Base-by-base conservation (phyloP, 148 eudicot genomes). In the Drosera capensis region DNA sequence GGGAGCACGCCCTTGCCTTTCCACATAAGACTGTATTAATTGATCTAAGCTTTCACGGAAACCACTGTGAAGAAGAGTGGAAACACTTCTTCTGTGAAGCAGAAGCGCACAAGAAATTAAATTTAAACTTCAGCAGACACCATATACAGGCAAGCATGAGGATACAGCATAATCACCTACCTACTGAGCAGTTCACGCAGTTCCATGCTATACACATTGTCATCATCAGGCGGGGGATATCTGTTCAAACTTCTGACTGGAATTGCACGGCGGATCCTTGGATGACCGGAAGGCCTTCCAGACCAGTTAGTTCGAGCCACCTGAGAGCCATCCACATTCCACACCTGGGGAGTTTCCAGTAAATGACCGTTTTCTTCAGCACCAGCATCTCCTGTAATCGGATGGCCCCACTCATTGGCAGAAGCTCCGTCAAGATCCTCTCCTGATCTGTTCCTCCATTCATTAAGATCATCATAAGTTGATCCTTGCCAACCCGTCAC, bases 21-120 rank as follows among this genome's bases (percentile, higher is more conserved):
- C 80, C 52, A 90, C 99, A 60, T 90, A 90, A 54, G 99, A 80
- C 54, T 76, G 88, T 45, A 90, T 90, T 55, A 90, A 65, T 42
- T 90, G 95, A 67, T 90, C 99, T 51, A 90, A 46, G 70, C 94
- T 90, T 72, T 85, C 95, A 41, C 99, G 99, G 48, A 90, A 90
- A 21, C 88, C 95, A 62, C 99, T 90, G 14, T 67, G 88, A 48
- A 90, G 93, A 67, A 90, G 94, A 68, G 71, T 85, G 43, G 99
- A 90, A 46, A 90, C 99, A 46, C 99, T 90, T 78, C 99, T 76
- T 86, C 99, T 90, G 48, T 42, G 69, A n/a, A n/a, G n/a, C n/a
- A n/a, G n/a, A n/a, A n/a, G n/a, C n/a, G n/a, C n/a, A 45, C 16
- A 51, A 50, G 52, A 38, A 43, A 45, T 23, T 36, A 34, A 24